Conservation (phyloP, 2,329 filamentous ascomycete species). For the Monosporascus sp. region DNA sequence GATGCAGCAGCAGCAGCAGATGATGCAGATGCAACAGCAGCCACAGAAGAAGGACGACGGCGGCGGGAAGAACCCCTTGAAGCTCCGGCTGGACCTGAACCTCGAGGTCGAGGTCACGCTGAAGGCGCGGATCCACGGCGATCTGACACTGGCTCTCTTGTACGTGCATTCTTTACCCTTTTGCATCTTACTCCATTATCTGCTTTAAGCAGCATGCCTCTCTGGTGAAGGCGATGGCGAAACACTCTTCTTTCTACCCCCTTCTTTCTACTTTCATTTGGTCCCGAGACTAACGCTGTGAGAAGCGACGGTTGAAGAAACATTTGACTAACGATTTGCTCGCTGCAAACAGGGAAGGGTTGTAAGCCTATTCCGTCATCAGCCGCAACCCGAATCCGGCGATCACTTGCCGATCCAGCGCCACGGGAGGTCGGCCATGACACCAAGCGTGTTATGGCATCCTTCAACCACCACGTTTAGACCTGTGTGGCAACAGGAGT, state of each 20-base stretch:
- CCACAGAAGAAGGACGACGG: slow-evolving; percentile 27
- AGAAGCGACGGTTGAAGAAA: slow-evolving; percentile 11
- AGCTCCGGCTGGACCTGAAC: slow-evolving; percentile 72
- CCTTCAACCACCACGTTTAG: not conserved
- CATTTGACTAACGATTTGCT: slow-evolving; percentile 13
- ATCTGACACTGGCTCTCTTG: slow-evolving; percentile 69
- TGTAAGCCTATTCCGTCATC: slow-evolving; percentile 8
- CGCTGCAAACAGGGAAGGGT: slow-evolving; percentile 14
- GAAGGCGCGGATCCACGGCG: slow-evolving; percentile 81
- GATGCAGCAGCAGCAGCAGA: slow-evolving; percentile 12
- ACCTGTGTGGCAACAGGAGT: not conserved
- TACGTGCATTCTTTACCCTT: slow-evolving; percentile 29
- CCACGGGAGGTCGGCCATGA: too few relatives aligned
- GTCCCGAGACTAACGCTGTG: not conserved
- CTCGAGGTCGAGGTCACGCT: slow-evolving; percentile 79
- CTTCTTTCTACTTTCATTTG: not conserved
- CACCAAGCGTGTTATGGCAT: too few relatives aligned
- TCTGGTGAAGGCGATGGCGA: not conserved
- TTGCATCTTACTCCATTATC: slow-evolving; percentile 6
- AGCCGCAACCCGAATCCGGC: not conserved
- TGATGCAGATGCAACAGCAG: slow-evolving; percentile 11
- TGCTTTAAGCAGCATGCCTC: not conserved
- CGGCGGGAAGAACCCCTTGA: slow-evolving; percentile 57
- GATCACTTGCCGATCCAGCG: not conserved
- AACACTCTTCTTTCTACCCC: not conserved